Evolutionary conservation across 768 basidiomycete species (phyloP).

Genomic region (Amanita muscaria): DNA sequence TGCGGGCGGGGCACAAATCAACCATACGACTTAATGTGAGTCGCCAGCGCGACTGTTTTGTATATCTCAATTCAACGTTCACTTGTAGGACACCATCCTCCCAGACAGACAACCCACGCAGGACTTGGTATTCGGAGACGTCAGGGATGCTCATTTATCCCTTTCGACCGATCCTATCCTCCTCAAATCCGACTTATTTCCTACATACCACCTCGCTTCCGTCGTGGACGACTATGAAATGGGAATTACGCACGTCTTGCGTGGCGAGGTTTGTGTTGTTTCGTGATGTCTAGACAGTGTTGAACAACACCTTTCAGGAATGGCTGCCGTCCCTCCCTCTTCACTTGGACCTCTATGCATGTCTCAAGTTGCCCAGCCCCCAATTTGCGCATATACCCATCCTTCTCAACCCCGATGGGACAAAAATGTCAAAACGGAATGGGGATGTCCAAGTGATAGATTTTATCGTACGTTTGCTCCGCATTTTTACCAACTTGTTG

Average conservation of each 20-base stretch:
- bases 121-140: slow-evolving; percentile 71
- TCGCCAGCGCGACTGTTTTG: slow-evolving; percentile 6
- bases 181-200: slow-evolving; percentile 86
- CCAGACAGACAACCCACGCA: slow-evolving; percentile 39
- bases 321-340: slow-evolving; percentile 92
- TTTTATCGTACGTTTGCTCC: slow-evolving; percentile 55
- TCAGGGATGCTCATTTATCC: slow-evolving; percentile 70
- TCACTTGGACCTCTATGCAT: slow-evolving; percentile 83
- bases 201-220: slow-evolving; percentile 94
- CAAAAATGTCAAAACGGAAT: slow-evolving; percentile 91
- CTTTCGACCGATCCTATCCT: slow-evolving; percentile 85
- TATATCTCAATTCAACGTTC: slow-evolving; percentile 1
- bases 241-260: slow-evolving; percentile 91
- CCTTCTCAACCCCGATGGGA: slow-evolving; percentile 80
- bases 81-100: slow-evolving; percentile 45
- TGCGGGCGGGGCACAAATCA: slow-evolving; percentile 67
- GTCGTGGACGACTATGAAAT: slow-evolving; percentile 95
- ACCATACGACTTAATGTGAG: slow-evolving; percentile 85
- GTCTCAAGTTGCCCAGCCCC: slow-evolving; percentile 62
- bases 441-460: slow-evolving; percentile 83
- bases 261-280: slow-evolving; percentile 63
- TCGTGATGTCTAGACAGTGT: neutral
- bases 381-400: slow-evolving; percentile 89
- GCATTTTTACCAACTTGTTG: neutral
- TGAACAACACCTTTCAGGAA: slow-evolving; percentile 46